Conservation (phyloP, 2,329 filamentous ascomycete species). For the Bipolaris cookei region DNA sequence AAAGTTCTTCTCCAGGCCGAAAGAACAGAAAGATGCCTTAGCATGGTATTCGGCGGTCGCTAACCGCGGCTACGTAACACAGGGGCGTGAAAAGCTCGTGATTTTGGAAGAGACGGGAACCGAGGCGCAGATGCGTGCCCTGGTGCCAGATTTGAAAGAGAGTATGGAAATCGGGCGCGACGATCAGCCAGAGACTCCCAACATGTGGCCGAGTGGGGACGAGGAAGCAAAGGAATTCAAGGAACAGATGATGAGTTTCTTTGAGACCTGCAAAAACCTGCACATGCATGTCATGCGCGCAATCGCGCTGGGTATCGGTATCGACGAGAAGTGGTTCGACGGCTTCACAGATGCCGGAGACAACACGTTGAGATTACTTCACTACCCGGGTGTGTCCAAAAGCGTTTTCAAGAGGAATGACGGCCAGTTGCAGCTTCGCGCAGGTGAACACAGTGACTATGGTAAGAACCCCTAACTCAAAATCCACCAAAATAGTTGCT, state of each 20-base stretch:
- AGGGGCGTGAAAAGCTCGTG: constrained; percentile 53
- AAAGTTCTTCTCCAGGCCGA: constrained; percentile 48
- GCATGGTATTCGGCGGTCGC: constrained; percentile 54
- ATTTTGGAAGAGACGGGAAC: constrained; percentile 45
- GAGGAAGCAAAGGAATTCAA: constrained; percentile 68
- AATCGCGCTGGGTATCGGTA: constrained; percentile 79
- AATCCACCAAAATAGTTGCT: neutral
- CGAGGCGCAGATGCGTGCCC: constrained; percentile 44
- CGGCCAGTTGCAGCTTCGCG: constrained; percentile 74
- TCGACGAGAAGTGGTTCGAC: constrained; percentile 78
- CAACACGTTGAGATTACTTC: constrained; percentile 69
- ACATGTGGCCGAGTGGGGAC: constrained; percentile 74
- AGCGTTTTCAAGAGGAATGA: constrained; percentile 70
- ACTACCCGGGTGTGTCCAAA: constrained; percentile 74
- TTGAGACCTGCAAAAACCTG: constrained; percentile 73
- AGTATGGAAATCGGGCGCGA: constrained; percentile 67
- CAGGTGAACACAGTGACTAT: constrained; percentile 78
- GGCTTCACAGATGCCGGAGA: constrained; percentile 66
- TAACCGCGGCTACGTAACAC: constrained; percentile 57
- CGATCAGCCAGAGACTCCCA: constrained; percentile 68
- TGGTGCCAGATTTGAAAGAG: constrained; percentile 60
- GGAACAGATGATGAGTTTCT: constrained; percentile 75
- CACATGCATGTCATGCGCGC: constrained; percentile 83
- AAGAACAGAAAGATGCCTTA: constrained; percentile 49
- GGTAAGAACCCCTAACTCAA: constrained; percentile 34